Conservation (phyloP, 176 grass and related monocot species). For the Bonia amplexicaulis region DNA sequence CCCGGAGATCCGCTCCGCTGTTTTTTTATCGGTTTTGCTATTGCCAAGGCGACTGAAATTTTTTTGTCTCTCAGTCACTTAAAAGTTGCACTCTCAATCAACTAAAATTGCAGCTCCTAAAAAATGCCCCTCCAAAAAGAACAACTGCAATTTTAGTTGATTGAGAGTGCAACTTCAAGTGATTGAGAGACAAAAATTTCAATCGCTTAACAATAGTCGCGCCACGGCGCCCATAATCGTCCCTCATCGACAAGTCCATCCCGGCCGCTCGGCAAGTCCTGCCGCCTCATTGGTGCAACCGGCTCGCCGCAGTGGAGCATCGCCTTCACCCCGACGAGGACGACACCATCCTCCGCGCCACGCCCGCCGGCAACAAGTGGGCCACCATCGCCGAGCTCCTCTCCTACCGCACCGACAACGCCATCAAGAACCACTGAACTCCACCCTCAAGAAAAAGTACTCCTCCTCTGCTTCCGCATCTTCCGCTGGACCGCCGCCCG, state of each 20-base stretch:
- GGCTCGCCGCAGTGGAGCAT: slow-evolving; percentile 94
- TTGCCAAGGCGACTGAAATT: too few relatives aligned
- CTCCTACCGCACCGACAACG: slow-evolving; percentile 89
- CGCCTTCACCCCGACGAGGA: slow-evolving; percentile 84
- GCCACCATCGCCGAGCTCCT: slow-evolving; percentile 84
- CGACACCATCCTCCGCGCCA: slow-evolving; percentile 86
- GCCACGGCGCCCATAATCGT: slow-evolving; percentile 88
- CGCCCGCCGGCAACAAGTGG: slow-evolving; percentile 81
- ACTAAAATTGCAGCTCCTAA: too few relatives aligned
- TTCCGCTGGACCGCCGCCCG: not conserved
- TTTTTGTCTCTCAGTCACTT: too few relatives aligned
- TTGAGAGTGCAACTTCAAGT: too few relatives aligned
- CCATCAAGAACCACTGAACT: slow-evolving; percentile 99
- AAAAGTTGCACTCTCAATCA: too few relatives aligned
- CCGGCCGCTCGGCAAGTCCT: slow-evolving; percentile 73
- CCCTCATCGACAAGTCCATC: slow-evolving; percentile 83
- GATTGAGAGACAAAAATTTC: too few relatives aligned
- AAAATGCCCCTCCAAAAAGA: too few relatives aligned
- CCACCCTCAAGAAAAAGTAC: slow-evolving; percentile 79
- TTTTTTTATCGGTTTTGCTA: too few relatives aligned
- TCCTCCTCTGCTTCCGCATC: not conserved
- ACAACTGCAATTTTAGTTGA: too few relatives aligned
- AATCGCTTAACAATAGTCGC: too few relatives aligned
- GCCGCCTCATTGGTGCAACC: slow-evolving; percentile 92
- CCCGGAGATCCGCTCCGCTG: too few relatives aligned